Conservation (phyloP, 164 flowering plant species). For the Taxillus chinensis region DNA sequence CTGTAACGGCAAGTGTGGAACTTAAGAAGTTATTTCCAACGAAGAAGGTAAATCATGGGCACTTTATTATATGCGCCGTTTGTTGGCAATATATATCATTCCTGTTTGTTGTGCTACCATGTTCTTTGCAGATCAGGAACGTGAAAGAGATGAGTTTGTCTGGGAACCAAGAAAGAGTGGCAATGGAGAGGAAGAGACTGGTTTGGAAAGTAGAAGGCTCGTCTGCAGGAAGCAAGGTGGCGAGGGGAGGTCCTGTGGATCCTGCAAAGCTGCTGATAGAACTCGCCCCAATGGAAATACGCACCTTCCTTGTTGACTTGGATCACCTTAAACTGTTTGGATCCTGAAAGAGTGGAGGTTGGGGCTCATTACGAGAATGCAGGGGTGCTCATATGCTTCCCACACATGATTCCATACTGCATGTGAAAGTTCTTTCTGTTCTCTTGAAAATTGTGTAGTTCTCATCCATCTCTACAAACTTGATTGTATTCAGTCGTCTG, state of each 20-base stretch:
- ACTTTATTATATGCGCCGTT: too few relatives aligned
- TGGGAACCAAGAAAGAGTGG: conserved; percentile 74
- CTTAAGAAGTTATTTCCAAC: conserved; percentile 58
- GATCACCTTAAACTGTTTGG: conserved; percentile 1
- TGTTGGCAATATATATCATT: too few relatives aligned
- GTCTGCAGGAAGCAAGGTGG: conserved; percentile 14
- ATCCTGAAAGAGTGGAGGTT: too few relatives aligned
- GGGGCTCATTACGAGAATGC: too few relatives aligned
- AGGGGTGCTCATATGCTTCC: too few relatives aligned
- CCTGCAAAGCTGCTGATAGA: conserved; percentile 52
- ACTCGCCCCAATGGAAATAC: conserved; percentile 87
- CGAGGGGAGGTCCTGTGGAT: conserved; percentile 66
- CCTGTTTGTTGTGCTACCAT: background rate
- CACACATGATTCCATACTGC: too few relatives aligned
- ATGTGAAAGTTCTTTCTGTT: too few relatives aligned
- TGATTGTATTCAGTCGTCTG: too few relatives aligned
- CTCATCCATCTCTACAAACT: too few relatives aligned
- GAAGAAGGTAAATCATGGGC: conserved; percentile 46
- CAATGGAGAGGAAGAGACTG: conserved; percentile 77
- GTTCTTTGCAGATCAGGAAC: conserved; percentile 44
- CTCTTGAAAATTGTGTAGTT: too few relatives aligned
- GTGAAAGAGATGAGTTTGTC: conserved; percentile 72
- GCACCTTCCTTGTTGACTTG: conserved; percentile 59
- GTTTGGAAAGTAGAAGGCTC: conserved; percentile 63
- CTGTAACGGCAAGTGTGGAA: conserved; percentile 51